Evolutionary conservation across 1,284 basidiomycete genomes (phyloP).

Genomic region (Ganoderma multipileum): DNA sequence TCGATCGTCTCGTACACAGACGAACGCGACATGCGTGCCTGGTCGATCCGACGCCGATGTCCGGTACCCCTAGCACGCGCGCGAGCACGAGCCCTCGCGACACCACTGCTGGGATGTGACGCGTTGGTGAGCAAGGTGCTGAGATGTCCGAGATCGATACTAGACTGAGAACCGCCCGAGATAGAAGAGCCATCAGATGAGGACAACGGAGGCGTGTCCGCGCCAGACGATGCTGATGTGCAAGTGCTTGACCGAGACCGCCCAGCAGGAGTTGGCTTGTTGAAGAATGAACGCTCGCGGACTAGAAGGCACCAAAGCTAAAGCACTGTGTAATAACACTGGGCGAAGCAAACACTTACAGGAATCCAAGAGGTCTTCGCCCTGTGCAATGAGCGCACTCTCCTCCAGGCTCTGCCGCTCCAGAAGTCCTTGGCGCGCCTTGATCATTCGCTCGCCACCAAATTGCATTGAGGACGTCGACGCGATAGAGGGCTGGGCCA

Average conservation of each 20-base stretch:
- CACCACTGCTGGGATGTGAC: constrained; percentile 43
- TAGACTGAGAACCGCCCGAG: constrained; percentile 75
- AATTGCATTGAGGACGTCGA: constrained; percentile 68
- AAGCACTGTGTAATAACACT: constrained; percentile 13
- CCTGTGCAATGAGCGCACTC: constrained; percentile 63
- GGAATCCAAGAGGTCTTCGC: constrained; percentile 62
- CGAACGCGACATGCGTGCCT: constrained; percentile 63
- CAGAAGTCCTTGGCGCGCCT: constrained; percentile 63
- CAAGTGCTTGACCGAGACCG: constrained; percentile 74
- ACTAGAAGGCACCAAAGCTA: constrained; percentile 40
- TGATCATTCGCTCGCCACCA: constrained; percentile 71
- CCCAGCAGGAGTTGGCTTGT: constrained; percentile 55
- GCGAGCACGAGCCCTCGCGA: constrained; percentile 41
- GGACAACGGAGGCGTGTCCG: constrained; percentile 74
- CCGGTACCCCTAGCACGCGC: constrained; percentile 64
- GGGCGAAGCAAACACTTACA: constrained; percentile 49
- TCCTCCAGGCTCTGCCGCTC: constrained; percentile 75
- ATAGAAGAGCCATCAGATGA: constrained; percentile 66
- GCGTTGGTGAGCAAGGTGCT: constrained; percentile 59
- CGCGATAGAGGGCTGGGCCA: constrained; percentile 66
- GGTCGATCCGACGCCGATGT: constrained; percentile 73
- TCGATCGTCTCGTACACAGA: constrained; percentile 83
- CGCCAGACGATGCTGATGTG: constrained; percentile 65
- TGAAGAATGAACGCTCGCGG: constrained; percentile 57
- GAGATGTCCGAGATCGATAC: constrained; percentile 73